A percentile compares a stretch with the other conserved stretches of the same genome.
Evolutionary conservation across 2,329 filamentous ascomycete genomes (phyloP).

Genomic region (Exserohilum rostratum): DNA sequence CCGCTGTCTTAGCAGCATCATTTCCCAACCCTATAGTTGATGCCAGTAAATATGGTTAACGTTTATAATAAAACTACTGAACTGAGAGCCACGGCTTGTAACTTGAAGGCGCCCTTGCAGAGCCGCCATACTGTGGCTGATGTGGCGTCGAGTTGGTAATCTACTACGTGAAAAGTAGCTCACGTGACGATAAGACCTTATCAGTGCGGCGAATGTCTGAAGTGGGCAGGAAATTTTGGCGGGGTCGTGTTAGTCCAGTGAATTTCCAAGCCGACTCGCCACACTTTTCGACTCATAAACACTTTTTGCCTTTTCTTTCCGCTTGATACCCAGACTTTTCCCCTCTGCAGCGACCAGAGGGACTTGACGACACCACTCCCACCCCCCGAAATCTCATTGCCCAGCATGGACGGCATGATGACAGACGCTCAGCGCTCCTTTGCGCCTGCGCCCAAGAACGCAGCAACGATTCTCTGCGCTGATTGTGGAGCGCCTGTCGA

Average conservation of each 20-base stretch:
- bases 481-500: constrained; percentile 97
- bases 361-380: neutral
- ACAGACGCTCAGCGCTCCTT: constrained; percentile 50
- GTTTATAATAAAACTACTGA: no score
- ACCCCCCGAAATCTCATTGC: constrained; percentile 1
- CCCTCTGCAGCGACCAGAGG: neutral
- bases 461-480: constrained; percentile 88
- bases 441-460: constrained; percentile 46
- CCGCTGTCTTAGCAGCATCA: no score
- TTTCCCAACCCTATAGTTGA: no score
- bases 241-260: constrained; percentile 21
- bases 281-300: constrained; percentile 22
- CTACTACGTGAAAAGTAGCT: neutral
- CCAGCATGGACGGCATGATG: constrained; percentile 44
- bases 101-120: no score
- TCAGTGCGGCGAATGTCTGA: constrained; percentile 1
- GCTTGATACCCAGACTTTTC: neutral
- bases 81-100: no score
- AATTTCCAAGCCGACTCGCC: constrained; percentile 41
- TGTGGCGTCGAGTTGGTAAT: neutral
- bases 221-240: constrained; percentile 32
- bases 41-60: no score
- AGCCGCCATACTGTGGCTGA: neutral
- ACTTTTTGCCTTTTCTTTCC: neutral
- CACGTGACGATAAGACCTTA: constrained; percentile 40